Evolutionary conservation across 805 yeast genomes (phyloP).

Genomic region (Nakazawaea siamensis): DNA sequence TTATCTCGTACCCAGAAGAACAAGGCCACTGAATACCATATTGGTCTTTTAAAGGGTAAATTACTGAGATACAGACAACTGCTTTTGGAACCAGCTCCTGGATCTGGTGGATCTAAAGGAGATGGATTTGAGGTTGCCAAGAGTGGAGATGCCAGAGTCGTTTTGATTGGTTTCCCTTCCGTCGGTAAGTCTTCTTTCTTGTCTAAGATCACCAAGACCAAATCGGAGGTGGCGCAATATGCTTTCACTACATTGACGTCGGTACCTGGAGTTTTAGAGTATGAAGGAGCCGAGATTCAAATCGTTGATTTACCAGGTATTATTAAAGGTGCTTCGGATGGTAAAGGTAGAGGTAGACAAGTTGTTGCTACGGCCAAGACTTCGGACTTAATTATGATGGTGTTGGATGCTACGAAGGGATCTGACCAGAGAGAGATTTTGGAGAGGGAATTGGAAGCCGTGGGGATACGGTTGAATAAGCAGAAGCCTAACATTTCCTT

Average conservation of each 20-base stretch:
- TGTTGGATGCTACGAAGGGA: conserved; percentile 91
- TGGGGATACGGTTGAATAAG: conserved; percentile 86
- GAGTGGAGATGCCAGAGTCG: conserved; percentile 94
- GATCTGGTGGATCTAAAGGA: conserved; percentile 56
- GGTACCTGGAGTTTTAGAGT: conserved; percentile 91
- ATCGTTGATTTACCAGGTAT: conserved; percentile 97
- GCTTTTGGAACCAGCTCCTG: conserved; percentile 82
- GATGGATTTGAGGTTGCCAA: conserved; percentile 91
- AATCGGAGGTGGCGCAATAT: conserved; percentile 90
- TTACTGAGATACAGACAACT: conserved; percentile 89
- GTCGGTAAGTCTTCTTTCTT: conserved; percentile 93
- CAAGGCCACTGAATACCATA: conserved; percentile 95
- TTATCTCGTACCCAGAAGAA: conserved; percentile 93
- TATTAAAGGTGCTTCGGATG: conserved; percentile 92
- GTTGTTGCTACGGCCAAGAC: conserved; percentile 95
- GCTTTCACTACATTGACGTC: conserved; percentile 95
- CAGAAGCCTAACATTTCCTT: conserved; percentile 72
- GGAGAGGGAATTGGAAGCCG: conserved; percentile 85
- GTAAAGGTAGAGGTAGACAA: conserved; percentile 96
- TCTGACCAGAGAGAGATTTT: conserved; percentile 80
- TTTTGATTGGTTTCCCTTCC: conserved; percentile 93
- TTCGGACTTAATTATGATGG: conserved; percentile 87
- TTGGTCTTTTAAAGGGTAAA: conserved; percentile 90
- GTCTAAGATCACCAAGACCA: conserved; percentile 85
- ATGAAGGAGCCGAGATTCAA: conserved; percentile 95